Percentiles rank a stretch among this genome's conserved stretches.
Evolutionary conservation across 176 grass and related monocot genomes (phyloP).

Genomic region (Oryza meridionalis): DNA sequence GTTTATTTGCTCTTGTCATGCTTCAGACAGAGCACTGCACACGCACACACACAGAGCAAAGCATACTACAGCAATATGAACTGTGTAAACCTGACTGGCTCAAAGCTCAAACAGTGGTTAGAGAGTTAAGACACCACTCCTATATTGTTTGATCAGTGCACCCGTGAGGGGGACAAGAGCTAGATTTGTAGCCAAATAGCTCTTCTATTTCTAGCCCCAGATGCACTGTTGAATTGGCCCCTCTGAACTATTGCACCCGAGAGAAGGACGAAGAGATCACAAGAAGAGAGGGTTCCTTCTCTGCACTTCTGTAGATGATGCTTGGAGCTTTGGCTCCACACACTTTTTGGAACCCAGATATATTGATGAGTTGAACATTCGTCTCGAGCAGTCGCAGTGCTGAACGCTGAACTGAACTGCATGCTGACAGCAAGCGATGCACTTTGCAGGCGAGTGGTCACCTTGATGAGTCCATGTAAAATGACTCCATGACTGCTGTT

Average conservation of each 20-base stretch:
- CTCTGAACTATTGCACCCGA: slow-evolving; percentile 35
- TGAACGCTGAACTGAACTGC: neutral
- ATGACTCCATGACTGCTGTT: neutral
- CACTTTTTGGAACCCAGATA: neutral
- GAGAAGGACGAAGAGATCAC: neutral
- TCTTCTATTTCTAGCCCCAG: slow-evolving; percentile 18
- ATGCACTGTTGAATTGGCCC: neutral
- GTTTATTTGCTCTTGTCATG: slow-evolving; percentile 26
- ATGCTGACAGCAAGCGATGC: neutral
- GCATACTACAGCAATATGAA: neutral
- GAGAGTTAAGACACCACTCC: neutral
- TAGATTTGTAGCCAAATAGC: slow-evolving; percentile 22
- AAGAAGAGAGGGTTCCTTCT: slow-evolving; percentile 26
- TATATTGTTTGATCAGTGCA: neutral
- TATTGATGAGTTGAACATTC: slow-evolving; percentile 5
- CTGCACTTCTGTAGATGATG: slow-evolving; percentile 1
- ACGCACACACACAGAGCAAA: neutral
- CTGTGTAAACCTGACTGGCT: neutral
- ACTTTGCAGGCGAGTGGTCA: neutral
- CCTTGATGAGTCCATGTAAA: slow-evolving; percentile 11
- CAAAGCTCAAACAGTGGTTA: neutral
- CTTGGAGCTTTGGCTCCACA: slow-evolving; percentile 12
- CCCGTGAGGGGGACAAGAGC: slow-evolving; percentile 43
- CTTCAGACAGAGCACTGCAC: neutral
- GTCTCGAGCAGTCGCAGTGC: neutral